Evolutionary conservation across 257 asterid genomes (phyloP).

Genomic region (Nemophila menziesii): DNA sequence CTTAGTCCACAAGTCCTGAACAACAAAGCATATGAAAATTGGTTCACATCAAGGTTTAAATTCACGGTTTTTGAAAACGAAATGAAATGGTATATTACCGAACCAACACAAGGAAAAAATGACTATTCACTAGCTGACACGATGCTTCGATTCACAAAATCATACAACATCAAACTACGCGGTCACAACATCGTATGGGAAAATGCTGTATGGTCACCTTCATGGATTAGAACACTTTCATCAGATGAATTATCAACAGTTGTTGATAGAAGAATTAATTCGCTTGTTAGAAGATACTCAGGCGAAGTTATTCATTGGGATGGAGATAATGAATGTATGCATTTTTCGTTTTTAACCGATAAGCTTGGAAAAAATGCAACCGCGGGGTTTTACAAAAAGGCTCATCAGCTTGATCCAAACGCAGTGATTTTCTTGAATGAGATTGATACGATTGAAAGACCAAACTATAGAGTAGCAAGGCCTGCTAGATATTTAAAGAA

Average conservation of each 20-base stretch:
- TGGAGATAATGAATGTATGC: slow-evolving; percentile 54
- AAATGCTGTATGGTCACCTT: slow-evolving; percentile 21
- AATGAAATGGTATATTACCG: slow-evolving; percentile 46
- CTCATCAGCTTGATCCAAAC: slow-evolving; percentile 15
- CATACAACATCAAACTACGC: slow-evolving; percentile 22
- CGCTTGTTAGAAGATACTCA: slow-evolving; percentile 29
- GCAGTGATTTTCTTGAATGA: slow-evolving; percentile 24
- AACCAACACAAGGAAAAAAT: slow-evolving; percentile 22
- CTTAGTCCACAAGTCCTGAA: slow-evolving; percentile 7
- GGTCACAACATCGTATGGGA: slow-evolving; percentile 68
- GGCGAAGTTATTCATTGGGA: slow-evolving; percentile 61
- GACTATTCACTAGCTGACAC: slow-evolving; percentile 40
- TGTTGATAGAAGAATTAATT: slow-evolving; percentile 22
- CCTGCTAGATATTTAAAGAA: slow-evolving; percentile 21
- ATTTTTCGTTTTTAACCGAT: slow-evolving; percentile 22
- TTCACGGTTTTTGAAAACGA: slow-evolving; percentile 49
- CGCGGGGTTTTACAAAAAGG: slow-evolving; percentile 5
- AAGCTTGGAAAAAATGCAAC: slow-evolving; percentile 9
- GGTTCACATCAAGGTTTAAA: slow-evolving; percentile 49
- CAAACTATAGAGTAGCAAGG: slow-evolving; percentile 1
- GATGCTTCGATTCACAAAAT: slow-evolving; percentile 30
- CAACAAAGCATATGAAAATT: slow-evolving; percentile 20
- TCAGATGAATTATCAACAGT: slow-evolving; percentile 19
- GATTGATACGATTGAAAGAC: slow-evolving; percentile 17
- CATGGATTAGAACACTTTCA: slow-evolving; percentile 33